Base-by-base conservation (phyloP, 768 basidiomycete genomes). In the Cystofilobasidium bisporidii region DNA sequence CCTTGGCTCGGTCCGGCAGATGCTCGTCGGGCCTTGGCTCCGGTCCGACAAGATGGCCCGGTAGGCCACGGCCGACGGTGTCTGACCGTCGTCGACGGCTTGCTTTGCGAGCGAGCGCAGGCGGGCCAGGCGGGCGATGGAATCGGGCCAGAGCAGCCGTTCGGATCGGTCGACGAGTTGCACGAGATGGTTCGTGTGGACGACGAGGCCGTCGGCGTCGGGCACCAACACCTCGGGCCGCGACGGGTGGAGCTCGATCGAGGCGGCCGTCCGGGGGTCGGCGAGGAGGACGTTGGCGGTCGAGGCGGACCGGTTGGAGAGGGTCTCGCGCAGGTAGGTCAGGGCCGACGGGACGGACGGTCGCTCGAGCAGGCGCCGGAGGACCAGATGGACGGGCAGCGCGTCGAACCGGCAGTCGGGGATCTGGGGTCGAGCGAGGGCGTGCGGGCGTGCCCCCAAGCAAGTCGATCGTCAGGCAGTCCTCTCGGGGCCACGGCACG, bases 171-270 rank as follows among this genome's bases (percentile, higher is more conserved):
- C 26, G 0, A 12, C 20, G 5, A 18, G 12, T 26, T 48, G 30
- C n/a, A 60, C 20, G 26, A 66, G 45, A 58, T 66, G 65, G 65
- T 66, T 66, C 9, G 65, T 60, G 22, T 66, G 65, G 10, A n/a
- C 18, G 10, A 66, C 65, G 22, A 38, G 11, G 6, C 41, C 32
- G 14, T 50, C 48, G 32, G 24, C 65, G 30, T 60, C 65, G 17
- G 45, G 58, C 65, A 47, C 47, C n/a, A 66, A 26, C 33, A 60
- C n/a, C 11, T 45, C 45, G 58, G 28, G 50, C 17, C 45, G 43
- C 3, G 38, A 4, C 5, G 65, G 65, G 32, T 57, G 36, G n/a
- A 20, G 26, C 24, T 66, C 65, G 33, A 66, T 17, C 24, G 17
- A 32, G 36, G 53, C 30, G 3, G 65, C 65, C 9, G 18, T 20